These are phyloP conservation scores for Trichosanthes truncata DNA, from an alignment of 306 rosid genomes.

Conservation along the genomic window DNA sequence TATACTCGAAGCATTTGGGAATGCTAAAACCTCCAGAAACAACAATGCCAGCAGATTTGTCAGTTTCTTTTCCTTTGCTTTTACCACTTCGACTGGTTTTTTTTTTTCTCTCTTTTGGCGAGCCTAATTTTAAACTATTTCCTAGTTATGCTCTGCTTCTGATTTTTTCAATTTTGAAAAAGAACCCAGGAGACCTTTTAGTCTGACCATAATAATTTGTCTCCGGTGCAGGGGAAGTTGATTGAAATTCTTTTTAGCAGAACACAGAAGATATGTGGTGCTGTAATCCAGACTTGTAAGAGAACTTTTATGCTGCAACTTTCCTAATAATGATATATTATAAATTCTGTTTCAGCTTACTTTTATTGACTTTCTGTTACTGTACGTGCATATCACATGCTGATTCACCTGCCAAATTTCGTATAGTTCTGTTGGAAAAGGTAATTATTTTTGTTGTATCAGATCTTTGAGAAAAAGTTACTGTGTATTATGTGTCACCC, in stretches of 20 bases:
- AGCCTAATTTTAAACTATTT: neutral
- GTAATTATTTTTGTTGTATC: constrained; percentile 35
- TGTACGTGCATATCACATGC: constrained; percentile 28
- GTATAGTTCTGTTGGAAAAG: constrained; percentile 78
- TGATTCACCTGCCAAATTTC: constrained; percentile 15
- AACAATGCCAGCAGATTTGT: constrained; percentile 93
- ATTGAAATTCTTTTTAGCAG: constrained; percentile 73
- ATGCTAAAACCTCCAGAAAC: constrained; percentile 81
- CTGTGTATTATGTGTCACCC: constrained; percentile 18
- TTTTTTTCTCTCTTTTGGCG: neutral
- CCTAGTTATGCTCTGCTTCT: neutral
- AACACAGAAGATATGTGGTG: constrained; percentile 68
- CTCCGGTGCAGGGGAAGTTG: constrained; percentile 70
- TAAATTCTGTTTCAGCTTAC: constrained; percentile 8
- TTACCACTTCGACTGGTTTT: neutral
- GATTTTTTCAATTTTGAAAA: neutral
- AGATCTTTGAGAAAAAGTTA: constrained; percentile 17
- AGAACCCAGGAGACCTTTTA: neutral
- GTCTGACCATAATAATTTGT: constrained; percentile 20
- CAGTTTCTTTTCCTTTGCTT: constrained; percentile 35
- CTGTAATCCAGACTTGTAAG: constrained; percentile 87
- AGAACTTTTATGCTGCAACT: constrained; percentile 14
- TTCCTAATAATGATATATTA: constrained; percentile 11
- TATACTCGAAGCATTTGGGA: constrained; percentile 90
- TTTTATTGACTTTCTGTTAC: constrained; percentile 35